Percentiles rank a stretch among this genome's conserved stretches.
Evolutionary conservation across 2,329 filamentous ascomycete genomes (phyloP).

Genomic region (Clonostachys solani): DNA sequence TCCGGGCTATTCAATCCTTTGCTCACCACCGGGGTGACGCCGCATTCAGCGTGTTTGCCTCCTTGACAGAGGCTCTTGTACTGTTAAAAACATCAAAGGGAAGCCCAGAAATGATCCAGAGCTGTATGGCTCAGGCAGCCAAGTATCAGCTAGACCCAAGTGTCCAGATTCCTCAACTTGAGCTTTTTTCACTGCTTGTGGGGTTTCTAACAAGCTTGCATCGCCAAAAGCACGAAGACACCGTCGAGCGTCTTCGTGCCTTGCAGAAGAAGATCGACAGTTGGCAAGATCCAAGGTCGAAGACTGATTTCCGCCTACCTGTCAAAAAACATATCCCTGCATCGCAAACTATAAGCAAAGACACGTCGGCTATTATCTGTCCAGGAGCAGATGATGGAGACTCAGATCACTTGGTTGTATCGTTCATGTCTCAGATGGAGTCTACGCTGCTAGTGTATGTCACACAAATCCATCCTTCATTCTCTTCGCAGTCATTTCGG

Average conservation of each 20-base stretch:
- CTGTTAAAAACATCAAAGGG: slow-evolving; percentile 61
- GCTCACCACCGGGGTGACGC: slow-evolving; percentile 58
- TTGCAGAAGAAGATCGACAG: slow-evolving; percentile 61
- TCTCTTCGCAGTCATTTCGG: no score
- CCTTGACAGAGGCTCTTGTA: slow-evolving; percentile 64
- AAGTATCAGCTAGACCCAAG: slow-evolving; percentile 65
- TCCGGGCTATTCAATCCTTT: slow-evolving; percentile 57
- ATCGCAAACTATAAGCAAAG: slow-evolving; percentile 47
- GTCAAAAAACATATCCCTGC: slow-evolving; percentile 46
- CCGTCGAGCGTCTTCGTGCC: slow-evolving; percentile 53
- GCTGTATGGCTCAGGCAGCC: slow-evolving; percentile 68
- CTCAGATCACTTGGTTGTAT: slow-evolving; percentile 53
- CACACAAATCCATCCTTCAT: background rate
- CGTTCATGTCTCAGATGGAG: slow-evolving; percentile 57
- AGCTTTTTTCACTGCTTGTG: slow-evolving; percentile 60
- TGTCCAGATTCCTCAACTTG: slow-evolving; percentile 62
- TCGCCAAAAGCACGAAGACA: slow-evolving; percentile 52
- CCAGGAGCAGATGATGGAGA: slow-evolving; percentile 37
- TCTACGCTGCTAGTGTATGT: slow-evolving; percentile 51
- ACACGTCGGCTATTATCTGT: slow-evolving; percentile 50
- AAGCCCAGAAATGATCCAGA: slow-evolving; percentile 66
- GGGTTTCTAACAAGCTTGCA: slow-evolving; percentile 68
- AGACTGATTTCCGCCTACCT: slow-evolving; percentile 48
- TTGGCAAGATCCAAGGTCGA: slow-evolving; percentile 34
- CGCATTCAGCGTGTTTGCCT: slow-evolving; percentile 61